Conservation (phyloP, 345 rosid species). For the Brassica carinata region DNA sequence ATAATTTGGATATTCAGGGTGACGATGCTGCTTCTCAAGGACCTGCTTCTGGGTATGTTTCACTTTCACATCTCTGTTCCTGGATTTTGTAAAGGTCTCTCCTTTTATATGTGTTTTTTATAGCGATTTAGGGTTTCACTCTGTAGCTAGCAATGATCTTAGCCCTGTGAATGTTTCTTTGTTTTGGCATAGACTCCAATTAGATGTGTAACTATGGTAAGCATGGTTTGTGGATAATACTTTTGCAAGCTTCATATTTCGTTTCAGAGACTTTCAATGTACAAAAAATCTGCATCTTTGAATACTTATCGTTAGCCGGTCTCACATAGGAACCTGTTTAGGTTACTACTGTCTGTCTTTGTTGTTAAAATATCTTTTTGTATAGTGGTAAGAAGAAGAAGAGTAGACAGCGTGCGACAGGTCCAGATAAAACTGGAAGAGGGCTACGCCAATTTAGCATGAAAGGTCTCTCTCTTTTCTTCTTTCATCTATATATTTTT, state of each 20-base stretch:
- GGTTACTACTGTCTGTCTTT: background rate
- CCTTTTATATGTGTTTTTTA: background rate
- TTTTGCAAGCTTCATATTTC: too few species aligned
- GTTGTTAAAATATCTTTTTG: background rate
- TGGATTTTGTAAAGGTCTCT: constrained; percentile 15
- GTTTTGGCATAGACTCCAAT: background rate
- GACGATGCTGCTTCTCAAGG: constrained; percentile 92
- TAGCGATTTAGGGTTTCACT: constrained; percentile 28
- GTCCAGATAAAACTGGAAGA: constrained; percentile 94
- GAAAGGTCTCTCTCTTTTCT: constrained; percentile 69
- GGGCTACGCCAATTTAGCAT: constrained; percentile 99
- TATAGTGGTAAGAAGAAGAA: constrained; percentile 80
- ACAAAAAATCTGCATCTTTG: background rate
- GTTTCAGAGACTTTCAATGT: background rate
- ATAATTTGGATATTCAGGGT: constrained; percentile 86
- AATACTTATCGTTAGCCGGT: background rate
- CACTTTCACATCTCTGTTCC: background rate
- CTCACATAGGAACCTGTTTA: background rate
- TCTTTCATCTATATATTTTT: background rate
- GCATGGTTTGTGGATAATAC: too few species aligned
- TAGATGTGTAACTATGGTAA: too few species aligned
- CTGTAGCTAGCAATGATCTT: background rate
- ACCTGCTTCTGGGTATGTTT: constrained; percentile 57
- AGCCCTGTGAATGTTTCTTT: too few species aligned
- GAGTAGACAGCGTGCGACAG: constrained; percentile 86